These are phyloP conservation scores for Leccinum pellstonianum DNA, from an alignment of 768 basidiomycete species.

Conservation along the genomic window DNA sequence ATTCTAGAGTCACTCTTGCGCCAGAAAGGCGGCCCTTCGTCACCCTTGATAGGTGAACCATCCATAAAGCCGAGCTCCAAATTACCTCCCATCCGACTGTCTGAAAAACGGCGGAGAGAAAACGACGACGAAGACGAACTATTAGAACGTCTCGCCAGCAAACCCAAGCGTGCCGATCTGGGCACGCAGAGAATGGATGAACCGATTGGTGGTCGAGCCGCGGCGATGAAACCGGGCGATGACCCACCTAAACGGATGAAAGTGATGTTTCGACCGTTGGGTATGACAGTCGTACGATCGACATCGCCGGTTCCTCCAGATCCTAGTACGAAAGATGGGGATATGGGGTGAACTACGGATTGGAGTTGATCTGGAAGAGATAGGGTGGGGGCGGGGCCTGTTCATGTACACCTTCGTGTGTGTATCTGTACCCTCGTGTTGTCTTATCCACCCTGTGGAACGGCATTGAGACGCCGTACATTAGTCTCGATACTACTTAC, in stretches of 20 bases:
- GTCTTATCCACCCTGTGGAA: slow-evolving; percentile 6
- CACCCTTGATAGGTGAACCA: slow-evolving; percentile 35
- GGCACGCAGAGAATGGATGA: slow-evolving; percentile 44
- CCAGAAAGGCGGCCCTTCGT: slow-evolving; percentile 35
- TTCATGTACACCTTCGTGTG: slow-evolving; percentile 7
- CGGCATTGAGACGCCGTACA: slow-evolving; percentile 2
- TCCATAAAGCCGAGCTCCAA: slow-evolving; percentile 31
- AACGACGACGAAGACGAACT: slow-evolving; percentile 71
- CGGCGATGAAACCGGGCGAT: slow-evolving; percentile 34
- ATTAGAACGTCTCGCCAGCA: slow-evolving; percentile 58
- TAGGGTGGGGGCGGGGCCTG: neutral
- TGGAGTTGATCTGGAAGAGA: slow-evolving; percentile 39
- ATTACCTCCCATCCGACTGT: slow-evolving; percentile 49
- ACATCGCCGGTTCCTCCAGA: slow-evolving; percentile 52
- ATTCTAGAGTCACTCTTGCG: slow-evolving; percentile 55
- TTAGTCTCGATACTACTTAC: slow-evolving; percentile 7
- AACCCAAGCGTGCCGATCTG: slow-evolving; percentile 54
- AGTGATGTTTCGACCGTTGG: slow-evolving; percentile 56
- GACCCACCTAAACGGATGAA: slow-evolving; percentile 69
- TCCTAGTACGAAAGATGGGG: slow-evolving; percentile 68
- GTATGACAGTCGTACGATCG: slow-evolving; percentile 31
- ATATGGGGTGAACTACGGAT: slow-evolving; percentile 54
- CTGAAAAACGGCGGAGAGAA: slow-evolving; percentile 69
- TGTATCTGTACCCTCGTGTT: slow-evolving; percentile 12
- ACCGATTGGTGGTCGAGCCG: slow-evolving; percentile 19